Evolutionary conservation across 352 stramenopile genomes (phyloP), one percentile per base, ranked within the genome.

Genomic region (Phytophthora uliginosa): DNA sequence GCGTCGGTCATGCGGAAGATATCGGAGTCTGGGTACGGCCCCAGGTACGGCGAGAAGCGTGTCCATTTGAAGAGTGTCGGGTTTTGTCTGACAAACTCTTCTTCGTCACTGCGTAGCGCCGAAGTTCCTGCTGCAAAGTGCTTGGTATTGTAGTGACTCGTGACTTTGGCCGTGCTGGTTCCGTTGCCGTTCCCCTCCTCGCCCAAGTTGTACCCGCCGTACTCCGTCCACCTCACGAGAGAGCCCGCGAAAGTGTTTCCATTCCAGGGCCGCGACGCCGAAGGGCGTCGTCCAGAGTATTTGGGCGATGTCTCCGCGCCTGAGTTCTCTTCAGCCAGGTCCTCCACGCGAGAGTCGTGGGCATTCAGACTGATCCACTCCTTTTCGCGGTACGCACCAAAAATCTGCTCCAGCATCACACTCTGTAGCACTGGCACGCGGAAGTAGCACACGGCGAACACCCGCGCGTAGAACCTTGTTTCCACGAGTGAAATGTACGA

Each of bases 401-500:
- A 92, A 18, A 94, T 78, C 18, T 85, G 71, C 24, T 92, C 80
- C 7, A 91, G 52, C 58, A 94, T 80, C 28, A 80, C 75, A 4
- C 61, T 69, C 36, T 91, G 86, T 0, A 94, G 67, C 17, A 87
- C 63, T 4, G 84, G 80, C 7, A 92, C 77, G 7, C 86, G 86
- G 33, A 91, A 88, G 69, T 90, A 94, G 67, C 84, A 92, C 9
- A 94, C 74, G 13, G 86, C 86, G n/a, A 92, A 76, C 48, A 88
- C 68, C 9, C 86, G 86, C n/a, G 83, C 84, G 63, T 84, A 91
- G 63, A 92, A 94, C 50, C 85, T 73, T 13, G 77, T 81, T 69
- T 94, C 84, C 5, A 79, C 61, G 20, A 89, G 74, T 8, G 84
- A 84, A 40, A 93, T 85, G 59, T 84, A 90, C n/a, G 80, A 18